Evolutionary conservation across 805 yeast species (phyloP).

Genomic region (Scheffersomyces coipomensis): DNA sequence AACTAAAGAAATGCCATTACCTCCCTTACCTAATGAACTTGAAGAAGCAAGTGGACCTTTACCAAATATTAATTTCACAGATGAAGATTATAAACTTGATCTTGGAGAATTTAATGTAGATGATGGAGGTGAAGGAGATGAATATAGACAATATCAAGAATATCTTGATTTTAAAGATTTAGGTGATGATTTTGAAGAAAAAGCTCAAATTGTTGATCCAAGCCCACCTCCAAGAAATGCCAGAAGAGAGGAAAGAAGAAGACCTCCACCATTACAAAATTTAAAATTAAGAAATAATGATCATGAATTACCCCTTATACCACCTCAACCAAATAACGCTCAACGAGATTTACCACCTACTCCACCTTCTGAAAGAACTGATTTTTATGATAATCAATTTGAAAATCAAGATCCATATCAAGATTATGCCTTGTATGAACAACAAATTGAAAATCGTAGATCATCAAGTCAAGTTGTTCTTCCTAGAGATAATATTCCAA

Average conservation of each 20-base stretch:
- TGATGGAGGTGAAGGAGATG: neutral
- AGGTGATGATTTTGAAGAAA: neutral
- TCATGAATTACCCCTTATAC: conserved; percentile 2
- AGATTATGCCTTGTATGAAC: neutral
- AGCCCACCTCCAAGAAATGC: neutral
- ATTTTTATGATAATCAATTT: neutral
- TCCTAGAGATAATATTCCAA: no score
- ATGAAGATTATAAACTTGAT: neutral
- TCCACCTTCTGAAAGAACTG: neutral
- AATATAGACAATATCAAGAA: neutral
- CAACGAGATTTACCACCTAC: neutral
- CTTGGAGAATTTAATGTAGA: neutral
- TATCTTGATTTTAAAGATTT: neutral
- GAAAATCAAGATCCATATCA: neutral
- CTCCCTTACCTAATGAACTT: conserved; percentile 12
- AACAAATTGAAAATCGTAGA: neutral
- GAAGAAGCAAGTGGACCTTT: neutral
- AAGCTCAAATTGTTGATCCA: neutral
- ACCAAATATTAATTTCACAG: neutral
- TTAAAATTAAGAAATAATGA: neutral
- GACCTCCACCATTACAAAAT: neutral
- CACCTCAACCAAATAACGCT: neutral
- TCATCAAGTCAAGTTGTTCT: no score
- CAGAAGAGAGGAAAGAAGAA: neutral
- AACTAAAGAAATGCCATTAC: conserved; percentile 19